Base-by-base conservation (phyloP, 208 protist genomes). In the Acanthamoeba culbertsoni region DNA sequence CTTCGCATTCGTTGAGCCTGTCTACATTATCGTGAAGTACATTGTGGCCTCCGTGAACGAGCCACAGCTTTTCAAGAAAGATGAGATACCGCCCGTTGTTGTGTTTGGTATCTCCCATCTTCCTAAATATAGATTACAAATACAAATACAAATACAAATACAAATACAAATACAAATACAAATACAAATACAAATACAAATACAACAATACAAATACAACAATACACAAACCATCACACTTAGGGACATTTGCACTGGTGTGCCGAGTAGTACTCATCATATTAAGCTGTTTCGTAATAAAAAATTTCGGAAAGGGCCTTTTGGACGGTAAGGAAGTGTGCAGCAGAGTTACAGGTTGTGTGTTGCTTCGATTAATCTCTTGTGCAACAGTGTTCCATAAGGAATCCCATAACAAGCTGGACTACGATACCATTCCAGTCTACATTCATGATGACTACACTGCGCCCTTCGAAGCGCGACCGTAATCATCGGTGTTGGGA, bases 1-100 rank as follows among this genome's bases (percentile, higher is more conserved):
- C 0, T 75, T 75, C 5, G 31, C 65, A 28, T 26, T 40, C 5
- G 65, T 75, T 14, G 65, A 75, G 65, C 65, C 65, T 6, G 43
- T 75, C 65, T 75, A 75, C 65, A 75, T 75, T 37, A 75, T 75
- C 37, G 65, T 75, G 12, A 75, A 75, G 65, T 75, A 75, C 65
- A 75, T 75, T 26, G 65, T 75, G 7, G 65, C 65, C 7, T 75
- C 65, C 16, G 65, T 45, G 28, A 75, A 28, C 37, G 16, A 75
- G 43, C 65, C 65, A 0, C 33, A 75, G 3, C 65, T 7, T 8
- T 75, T 46, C 43, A 26, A 7, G 23, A 75, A 26, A 10, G 65
- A 75, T 43, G 65, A 75, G 65, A 37, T 75, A 8, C 65, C 65
- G 26, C 65, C 65, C 20, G 65, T 75, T 37, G 43, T 75, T 37